Evolutionary conservation across 192 early-diverging fungal species (phyloP).

Genomic region (Allomyces javanicus): DNA sequence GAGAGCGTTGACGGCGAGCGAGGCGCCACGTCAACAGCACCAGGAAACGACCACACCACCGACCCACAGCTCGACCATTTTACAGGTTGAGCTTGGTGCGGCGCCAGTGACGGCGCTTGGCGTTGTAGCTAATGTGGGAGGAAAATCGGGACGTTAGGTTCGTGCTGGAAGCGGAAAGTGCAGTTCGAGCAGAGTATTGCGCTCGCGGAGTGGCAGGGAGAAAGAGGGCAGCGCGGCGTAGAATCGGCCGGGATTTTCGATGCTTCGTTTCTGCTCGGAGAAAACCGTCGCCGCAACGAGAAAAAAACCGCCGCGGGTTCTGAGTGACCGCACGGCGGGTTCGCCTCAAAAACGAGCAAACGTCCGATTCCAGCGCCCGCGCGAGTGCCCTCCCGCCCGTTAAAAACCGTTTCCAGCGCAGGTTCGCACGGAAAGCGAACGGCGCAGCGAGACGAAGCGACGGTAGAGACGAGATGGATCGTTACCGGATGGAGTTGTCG

Average conservation of each 20-base stretch:
- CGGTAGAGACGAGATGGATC: background rate
- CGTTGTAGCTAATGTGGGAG: constrained; percentile 67
- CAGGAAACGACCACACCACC: too few species aligned
- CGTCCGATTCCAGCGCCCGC: background rate
- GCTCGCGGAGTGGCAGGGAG: too few species aligned
- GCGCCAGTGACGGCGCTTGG: constrained; percentile 98
- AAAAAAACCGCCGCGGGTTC: background rate
- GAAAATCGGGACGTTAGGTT: constrained; percentile 1
- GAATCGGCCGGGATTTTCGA: too few species aligned
- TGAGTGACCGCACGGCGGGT: background rate
- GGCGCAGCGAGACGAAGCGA: background rate
- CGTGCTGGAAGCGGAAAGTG: background rate
- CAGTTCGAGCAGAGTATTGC: background rate
- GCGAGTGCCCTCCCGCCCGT: background rate
- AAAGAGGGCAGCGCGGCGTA: too few species aligned
- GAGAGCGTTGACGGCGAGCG: too few species aligned
- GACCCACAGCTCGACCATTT: constrained; percentile 7
- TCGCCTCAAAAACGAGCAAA: constrained; percentile 1
- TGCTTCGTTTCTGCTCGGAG: too few species aligned
- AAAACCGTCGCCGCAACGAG: background rate
- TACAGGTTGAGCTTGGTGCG: constrained; percentile 94
- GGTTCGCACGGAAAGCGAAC: background rate
- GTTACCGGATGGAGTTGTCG: constrained; percentile 72
- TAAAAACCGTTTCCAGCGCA: background rate
- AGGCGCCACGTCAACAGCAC: too few species aligned